phyloP scores from a whole-genome alignment of 768 basidiomycete species.

The Coprinopsis sp. region DNA sequence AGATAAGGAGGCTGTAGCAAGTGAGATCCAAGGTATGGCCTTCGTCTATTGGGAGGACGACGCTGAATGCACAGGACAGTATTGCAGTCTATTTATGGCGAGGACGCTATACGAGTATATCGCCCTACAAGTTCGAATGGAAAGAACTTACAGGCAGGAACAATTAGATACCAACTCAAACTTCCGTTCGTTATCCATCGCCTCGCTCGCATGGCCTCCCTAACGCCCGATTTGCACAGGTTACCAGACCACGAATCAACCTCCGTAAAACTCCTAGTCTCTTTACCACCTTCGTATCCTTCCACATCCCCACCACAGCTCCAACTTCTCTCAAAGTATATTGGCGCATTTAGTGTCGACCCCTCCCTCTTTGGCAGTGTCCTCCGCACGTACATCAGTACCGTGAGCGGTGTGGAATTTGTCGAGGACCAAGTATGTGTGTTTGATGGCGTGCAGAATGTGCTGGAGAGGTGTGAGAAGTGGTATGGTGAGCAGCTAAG shows the following conservation, averaged over 20 bases:
- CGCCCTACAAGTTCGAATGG: conserved; percentile 24
- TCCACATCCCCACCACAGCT: conserved; percentile 67
- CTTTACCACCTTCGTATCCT: conserved; percentile 61
- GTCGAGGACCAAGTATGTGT: conserved; percentile 69
- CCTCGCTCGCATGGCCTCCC: no score
- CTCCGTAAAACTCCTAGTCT: conserved; percentile 51
- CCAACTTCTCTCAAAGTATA: conserved; percentile 79
- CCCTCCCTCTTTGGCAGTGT: conserved; percentile 70
- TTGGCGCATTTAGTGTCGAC: conserved; percentile 76
- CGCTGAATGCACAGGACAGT: conserved; percentile 34
- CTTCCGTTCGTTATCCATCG: conserved; percentile 47
- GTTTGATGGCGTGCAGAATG: conserved; percentile 80
- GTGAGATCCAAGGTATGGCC: conserved; percentile 44
- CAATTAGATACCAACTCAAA: conserved; percentile 60
- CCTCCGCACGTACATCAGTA: conserved; percentile 79
- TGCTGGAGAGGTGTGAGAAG: conserved; percentile 55
- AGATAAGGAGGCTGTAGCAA: conserved; percentile 38
- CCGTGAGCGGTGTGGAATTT: conserved; percentile 74
- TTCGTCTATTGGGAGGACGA: not conserved
- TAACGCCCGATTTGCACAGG: no score
- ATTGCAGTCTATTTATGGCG: conserved; percentile 80
- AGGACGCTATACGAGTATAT: conserved; percentile 60
- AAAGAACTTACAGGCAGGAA: conserved; percentile 21
- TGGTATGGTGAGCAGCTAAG: conserved; percentile 74
- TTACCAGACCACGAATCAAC: conserved; percentile 52